phyloP scores from a whole-genome alignment of 257 asterid genomes.

The Echites panduratus region DNA sequence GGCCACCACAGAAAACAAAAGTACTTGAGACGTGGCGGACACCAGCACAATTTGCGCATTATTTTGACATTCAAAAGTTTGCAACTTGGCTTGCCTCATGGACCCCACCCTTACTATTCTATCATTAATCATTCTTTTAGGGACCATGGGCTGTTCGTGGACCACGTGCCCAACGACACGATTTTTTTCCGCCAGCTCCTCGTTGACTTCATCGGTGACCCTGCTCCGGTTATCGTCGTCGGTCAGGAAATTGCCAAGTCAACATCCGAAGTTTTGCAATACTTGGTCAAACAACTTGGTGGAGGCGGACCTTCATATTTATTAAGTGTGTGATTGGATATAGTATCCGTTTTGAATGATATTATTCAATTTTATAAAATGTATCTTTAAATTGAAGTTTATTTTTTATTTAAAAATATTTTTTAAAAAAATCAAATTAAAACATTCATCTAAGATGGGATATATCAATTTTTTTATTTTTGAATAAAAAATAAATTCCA shows the following conservation, averaged over 20 bases:
- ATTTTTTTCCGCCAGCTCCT: constrained; percentile 1
- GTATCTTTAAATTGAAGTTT: too few species aligned
- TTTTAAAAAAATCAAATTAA: too few species aligned
- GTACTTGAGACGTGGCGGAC: constrained; percentile 8
- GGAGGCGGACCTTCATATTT: too few species aligned
- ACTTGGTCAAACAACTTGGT: not conserved
- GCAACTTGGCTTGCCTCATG: constrained; percentile 10
- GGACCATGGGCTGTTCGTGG: not conserved
- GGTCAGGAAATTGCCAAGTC: not conserved
- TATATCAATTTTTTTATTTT: too few species aligned
- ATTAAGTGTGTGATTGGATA: too few species aligned
- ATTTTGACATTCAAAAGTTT: not conserved
- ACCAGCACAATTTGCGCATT: not conserved
- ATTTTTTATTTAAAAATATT: too few species aligned
- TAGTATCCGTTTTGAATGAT: too few species aligned
- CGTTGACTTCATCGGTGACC: not conserved
- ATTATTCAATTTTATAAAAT: too few species aligned
- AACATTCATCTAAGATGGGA: too few species aligned
- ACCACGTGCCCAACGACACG: constrained; percentile 20
- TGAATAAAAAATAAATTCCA: too few species aligned
- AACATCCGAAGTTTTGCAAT: not conserved
- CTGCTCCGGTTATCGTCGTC: too few species aligned
- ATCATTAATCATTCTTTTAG: not conserved
- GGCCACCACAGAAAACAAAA: not conserved
- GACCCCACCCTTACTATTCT: not conserved